A percentile compares a stretch with the other conserved stretches of the same genome.
Evolutionary conservation across 257 asterid genomes (phyloP).

Genomic region (Fraxinus quadrangulata): DNA sequence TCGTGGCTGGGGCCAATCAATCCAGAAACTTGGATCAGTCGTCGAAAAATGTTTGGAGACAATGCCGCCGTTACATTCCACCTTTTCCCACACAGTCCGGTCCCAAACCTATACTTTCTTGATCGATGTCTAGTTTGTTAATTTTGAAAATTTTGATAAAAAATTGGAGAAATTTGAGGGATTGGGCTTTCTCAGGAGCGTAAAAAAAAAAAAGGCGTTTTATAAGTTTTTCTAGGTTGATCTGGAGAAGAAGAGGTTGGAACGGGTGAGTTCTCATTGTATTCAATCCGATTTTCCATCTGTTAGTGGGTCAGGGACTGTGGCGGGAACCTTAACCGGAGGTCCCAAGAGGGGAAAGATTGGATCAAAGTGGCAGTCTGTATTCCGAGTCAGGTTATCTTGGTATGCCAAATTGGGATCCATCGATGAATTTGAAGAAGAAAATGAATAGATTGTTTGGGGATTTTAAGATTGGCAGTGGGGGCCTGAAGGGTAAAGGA

Average conservation of each 20-base stretch:
- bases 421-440: constrained; percentile 24
- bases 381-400: not conserved
- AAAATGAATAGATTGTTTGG: constrained; percentile 36
- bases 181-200: constrained; percentile 37
- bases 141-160: constrained; percentile 44
- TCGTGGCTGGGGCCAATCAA: constrained; percentile 99
- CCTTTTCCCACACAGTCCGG: constrained; percentile 76
- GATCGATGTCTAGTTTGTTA: constrained; percentile 43
- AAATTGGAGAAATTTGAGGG: constrained; percentile 39
- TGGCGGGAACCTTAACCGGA: constrained; percentile 21
- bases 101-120: constrained; percentile 64
- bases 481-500: constrained; percentile 3
- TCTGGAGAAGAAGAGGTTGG: constrained; percentile 35
- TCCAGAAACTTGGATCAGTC: constrained; percentile 63
- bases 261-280: constrained; percentile 40
- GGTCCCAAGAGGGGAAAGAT: constrained; percentile 1
- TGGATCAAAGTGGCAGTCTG: not conserved
- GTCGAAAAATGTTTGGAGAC: constrained; percentile 72
- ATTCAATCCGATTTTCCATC: constrained; percentile 49
- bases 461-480: constrained; percentile 12
- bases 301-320: constrained; percentile 30
- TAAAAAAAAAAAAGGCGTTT: constrained; percentile 36
- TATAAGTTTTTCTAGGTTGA: constrained; percentile 18
- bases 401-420: constrained; percentile 11
- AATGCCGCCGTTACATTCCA: constrained; percentile 66